Percentiles rank a stretch among this genome's conserved stretches.
Evolutionary conservation across 352 stramenopile genomes (phyloP).

Genomic region (Saprolegnia diclina): DNA sequence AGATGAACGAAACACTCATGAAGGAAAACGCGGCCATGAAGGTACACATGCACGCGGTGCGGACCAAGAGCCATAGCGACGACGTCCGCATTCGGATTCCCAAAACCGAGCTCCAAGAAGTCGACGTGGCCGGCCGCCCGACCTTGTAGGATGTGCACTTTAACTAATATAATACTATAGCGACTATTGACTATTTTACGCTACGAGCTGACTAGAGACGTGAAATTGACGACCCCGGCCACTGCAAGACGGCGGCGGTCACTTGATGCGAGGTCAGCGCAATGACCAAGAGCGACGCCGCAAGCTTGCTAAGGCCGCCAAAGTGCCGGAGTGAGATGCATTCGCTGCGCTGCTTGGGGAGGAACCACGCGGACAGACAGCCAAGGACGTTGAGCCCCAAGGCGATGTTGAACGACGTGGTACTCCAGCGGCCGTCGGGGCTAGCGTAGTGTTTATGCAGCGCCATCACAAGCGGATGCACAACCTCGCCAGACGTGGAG

Average conservation of each 20-base stretch:
- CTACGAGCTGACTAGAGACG: neutral
- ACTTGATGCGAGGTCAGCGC: neutral
- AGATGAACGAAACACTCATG: conserved; percentile 65
- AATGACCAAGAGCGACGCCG: neutral
- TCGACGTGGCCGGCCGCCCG: neutral
- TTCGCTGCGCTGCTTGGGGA: neutral
- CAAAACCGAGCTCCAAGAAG: conserved; percentile 22
- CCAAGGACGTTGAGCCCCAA: neutral
- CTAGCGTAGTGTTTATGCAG: neutral
- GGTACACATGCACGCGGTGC: conserved; percentile 6
- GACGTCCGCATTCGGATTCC: conserved; percentile 21
- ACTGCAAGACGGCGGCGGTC: neutral
- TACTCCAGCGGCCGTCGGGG: neutral
- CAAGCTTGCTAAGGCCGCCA: conserved; percentile 1
- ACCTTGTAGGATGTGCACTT: neutral
- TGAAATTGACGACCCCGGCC: neutral
- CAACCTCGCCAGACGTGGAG: neutral
- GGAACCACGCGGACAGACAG: neutral
- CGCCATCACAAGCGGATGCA: conserved; percentile 4
- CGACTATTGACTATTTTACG: too few relatives aligned
- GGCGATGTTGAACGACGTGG: neutral
- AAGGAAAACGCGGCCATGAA: conserved; percentile 40
- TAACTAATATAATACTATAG: neutral
- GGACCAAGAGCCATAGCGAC: conserved; percentile 12
- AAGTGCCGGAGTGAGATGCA: conserved; percentile 12